phyloP scores from a whole-genome alignment of 345 rosid genomes.

The Chamaenerion angustifolium region DNA sequence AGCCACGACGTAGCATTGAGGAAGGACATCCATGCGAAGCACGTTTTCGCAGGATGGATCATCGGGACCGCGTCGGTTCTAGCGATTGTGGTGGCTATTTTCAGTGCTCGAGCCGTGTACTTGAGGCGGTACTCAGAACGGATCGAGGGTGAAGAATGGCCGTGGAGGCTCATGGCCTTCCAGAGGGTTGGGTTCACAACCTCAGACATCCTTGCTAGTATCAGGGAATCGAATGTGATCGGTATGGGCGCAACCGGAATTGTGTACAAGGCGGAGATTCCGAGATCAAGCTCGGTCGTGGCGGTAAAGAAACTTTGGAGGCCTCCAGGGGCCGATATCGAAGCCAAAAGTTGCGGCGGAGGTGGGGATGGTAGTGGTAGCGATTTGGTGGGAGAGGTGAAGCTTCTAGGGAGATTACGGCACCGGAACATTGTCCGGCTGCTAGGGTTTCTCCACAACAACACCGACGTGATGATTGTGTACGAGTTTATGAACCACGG shows the following conservation, averaged over 20 bases:
- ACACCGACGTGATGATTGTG: slow-evolving; percentile 54
- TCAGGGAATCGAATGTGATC: slow-evolving; percentile 66
- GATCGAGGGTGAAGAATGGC: slow-evolving; percentile 57
- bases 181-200: slow-evolving; percentile 77
- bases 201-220: slow-evolving; percentile 50
- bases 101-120: slow-evolving; percentile 29
- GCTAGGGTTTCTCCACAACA: slow-evolving; percentile 64
- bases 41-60: slow-evolving; percentile 45
- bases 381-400: slow-evolving; percentile 74
- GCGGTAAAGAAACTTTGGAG: slow-evolving; percentile 92
- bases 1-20: slow-evolving; percentile 17
- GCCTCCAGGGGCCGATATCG: slow-evolving; percentile 32
- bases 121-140: slow-evolving; percentile 41
- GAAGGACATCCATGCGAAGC: slow-evolving; percentile 34
- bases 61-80: slow-evolving; percentile 46
- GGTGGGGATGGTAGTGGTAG: slow-evolving; percentile 13
- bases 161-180: slow-evolving; percentile 88
- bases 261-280: slow-evolving; percentile 71
- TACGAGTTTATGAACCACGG: slow-evolving; percentile 87
- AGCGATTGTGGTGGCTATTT: slow-evolving; percentile 31
- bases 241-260: slow-evolving; percentile 93
- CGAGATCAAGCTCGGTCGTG: slow-evolving; percentile 30
- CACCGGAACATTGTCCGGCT: slow-evolving; percentile 85
- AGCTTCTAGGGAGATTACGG: slow-evolving; percentile 66
- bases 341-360: slow-evolving; percentile 36